Conservation (phyloP, 177 flowering plant species). For the Vitis hybrid region DNA sequence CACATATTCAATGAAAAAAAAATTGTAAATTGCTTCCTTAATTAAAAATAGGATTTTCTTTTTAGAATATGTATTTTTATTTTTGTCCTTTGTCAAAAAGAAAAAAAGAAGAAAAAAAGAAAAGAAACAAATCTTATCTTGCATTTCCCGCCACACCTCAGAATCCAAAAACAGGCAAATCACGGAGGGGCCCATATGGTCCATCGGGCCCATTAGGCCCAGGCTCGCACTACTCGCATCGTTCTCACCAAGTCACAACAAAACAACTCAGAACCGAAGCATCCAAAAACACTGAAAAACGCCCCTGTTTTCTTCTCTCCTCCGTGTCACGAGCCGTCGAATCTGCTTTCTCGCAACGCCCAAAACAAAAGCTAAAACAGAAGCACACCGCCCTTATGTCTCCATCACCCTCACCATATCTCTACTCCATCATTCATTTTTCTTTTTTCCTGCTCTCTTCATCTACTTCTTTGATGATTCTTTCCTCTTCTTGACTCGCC, state of each 20-base stretch:
- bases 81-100: no score
- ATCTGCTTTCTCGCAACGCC: not conserved
- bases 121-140: no score
- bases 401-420: constrained; percentile 4
- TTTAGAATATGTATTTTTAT: no score
- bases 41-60: no score
- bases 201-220: no score
- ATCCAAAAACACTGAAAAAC: not conserved
- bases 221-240: not conserved
- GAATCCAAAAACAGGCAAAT: no score
- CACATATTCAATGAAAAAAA: no score
- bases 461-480: not conserved
- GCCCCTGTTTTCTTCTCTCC: not conserved
- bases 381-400: not conserved
- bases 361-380: not conserved
- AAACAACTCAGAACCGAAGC: constrained; percentile 8
- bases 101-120: no score
- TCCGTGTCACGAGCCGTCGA: not conserved
- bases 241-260: not conserved
- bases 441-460: not conserved
- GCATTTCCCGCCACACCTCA: no score
- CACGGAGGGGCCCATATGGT: no score
- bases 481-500: not conserved
- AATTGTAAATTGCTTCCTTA: no score
- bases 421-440: not conserved